Base-by-base conservation (phyloP, 2,329 filamentous ascomycete genomes). In the Furcasterigmium furcatum region DNA sequence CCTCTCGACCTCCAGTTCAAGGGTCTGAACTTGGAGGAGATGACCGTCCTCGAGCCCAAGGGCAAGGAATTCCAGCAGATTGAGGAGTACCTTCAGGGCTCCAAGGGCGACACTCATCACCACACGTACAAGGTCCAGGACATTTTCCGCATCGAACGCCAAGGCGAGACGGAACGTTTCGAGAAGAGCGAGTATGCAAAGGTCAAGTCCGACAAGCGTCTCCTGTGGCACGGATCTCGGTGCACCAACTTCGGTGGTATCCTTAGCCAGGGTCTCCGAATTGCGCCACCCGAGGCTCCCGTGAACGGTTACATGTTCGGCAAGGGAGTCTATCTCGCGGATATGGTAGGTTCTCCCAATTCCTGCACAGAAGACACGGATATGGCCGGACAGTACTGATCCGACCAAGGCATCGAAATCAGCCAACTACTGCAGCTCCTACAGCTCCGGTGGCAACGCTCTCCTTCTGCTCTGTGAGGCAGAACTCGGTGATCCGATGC, bases 201-300 rank as follows among this genome's bases (percentile, higher is more conserved):
- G 40, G 60, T 73, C 9, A 68, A 74, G n/a, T 79, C 77, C 40
- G 80, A 94, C 59, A 80, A 86, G 20, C 82, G 88, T 16, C 80
- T 95, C 2, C 75, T 96, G 3, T 96, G 91, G 91, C 91, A 95
- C 60, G 90, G 91, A 14, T 91, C 87, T 14, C 83, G 89, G 27
- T 79, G 76, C 25, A 94, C 88, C 43, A 95, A 95, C 62, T 95
- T 85, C 53, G 89, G 86, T 58, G 91, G 90, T 58, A 96, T 96
- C 48, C 79, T 95, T 35, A 87, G 83, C 46, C 88, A 95, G 64
- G 91, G 91, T 52, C 77, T 96, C 7, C 86, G 89, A n/a, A 95
- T 95, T 53, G 91, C 91, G 7, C 91, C 91, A 0, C 85, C 86
- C 0, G 85, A 95, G 63, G 90, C 90, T 0, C 91, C 89, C 0